Base-by-base conservation (phyloP, 2,329 filamentous ascomycete species). In the Sporothrix variecibatus region DNA sequence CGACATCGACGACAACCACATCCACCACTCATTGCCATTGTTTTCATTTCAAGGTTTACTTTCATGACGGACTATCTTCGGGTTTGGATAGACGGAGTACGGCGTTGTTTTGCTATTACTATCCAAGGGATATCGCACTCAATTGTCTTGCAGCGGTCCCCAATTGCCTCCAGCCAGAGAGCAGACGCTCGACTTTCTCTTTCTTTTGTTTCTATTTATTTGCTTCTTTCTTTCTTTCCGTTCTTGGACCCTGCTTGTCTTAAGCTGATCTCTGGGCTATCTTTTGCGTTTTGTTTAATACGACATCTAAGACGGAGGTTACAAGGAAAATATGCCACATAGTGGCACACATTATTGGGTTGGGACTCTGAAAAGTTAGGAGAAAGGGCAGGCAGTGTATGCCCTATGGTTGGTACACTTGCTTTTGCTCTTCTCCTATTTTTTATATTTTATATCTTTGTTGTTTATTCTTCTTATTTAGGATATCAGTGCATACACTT, bases 61-160 rank as follows among this genome's bases (percentile, higher is more conserved):
- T 62, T 69, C 64, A 75, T 73, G 74, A 72, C 72, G 58, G 73
- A 70, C 58, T 46, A 62, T 72, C 28, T 71, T 6, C 34, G 43
- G 49, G 38, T 43, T 70, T 60, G 71, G 65, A 75, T 75, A 73
- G 74, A 75, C 72, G 74, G 74, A 73, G 72, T 65, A 68, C 53
- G 74, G 74, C 72, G 74, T 73, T 75, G 34, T 15, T 38, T 34
- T 69, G 15, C 31, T 62, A 69, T 53, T 7, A 58, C 28, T 64
- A 60, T 68, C 40, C n/a, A 28, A 28, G 62, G 38, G 23, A 43
- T 7, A 28, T 8, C 31, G n/a, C 38, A 23, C 60, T 26, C 3
- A 23, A 53, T 20, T 56, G 43, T 49, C 49, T 60, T n/a, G n/a
- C 11, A 17, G 43, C 43, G 20, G 28, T n/a, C 5, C 26, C 12